phyloP scores from a whole-genome alignment of 2,329 filamentous ascomycete genomes.

The Ascosphaera aggregata region DNA sequence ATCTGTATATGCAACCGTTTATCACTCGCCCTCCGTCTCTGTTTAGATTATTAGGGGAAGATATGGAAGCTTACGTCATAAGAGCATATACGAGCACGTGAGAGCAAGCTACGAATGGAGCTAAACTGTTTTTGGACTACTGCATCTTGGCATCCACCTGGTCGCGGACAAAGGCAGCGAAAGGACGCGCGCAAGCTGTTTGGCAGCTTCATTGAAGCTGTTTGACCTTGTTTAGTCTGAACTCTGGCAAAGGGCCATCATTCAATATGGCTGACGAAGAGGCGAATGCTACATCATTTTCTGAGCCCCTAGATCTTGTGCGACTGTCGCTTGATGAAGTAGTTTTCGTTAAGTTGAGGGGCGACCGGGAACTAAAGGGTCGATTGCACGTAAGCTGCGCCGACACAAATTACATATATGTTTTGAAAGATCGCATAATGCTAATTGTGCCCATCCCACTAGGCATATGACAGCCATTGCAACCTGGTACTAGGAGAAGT shows the following conservation, averaged over 20 bases:
- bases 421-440: constrained; percentile 1
- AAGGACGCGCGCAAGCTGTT: neutral
- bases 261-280: constrained; percentile 48
- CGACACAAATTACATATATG: neutral
- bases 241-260: neutral
- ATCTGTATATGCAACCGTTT: no score
- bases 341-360: constrained; percentile 90
- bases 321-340: constrained; percentile 85
- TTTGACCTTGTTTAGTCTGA: neutral
- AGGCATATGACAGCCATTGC: constrained; percentile 98
- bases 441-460: constrained; percentile 3
- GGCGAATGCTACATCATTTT: constrained; percentile 44
- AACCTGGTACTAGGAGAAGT: constrained; percentile 92
- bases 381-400: constrained; percentile 55
- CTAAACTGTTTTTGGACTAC: neutral
- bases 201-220: neutral
- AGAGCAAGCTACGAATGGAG: neutral
- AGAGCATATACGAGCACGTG: no score
- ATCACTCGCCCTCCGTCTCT: no score
- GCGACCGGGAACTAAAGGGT: constrained; percentile 86
- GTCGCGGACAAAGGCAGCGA: neutral
- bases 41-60: no score
- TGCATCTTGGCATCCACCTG: neutral
- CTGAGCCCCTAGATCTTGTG: constrained; percentile 89
- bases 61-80: no score